phyloP scores from a whole-genome alignment of 2,329 filamentous ascomycete genomes.

The Orbilia quercus region DNA sequence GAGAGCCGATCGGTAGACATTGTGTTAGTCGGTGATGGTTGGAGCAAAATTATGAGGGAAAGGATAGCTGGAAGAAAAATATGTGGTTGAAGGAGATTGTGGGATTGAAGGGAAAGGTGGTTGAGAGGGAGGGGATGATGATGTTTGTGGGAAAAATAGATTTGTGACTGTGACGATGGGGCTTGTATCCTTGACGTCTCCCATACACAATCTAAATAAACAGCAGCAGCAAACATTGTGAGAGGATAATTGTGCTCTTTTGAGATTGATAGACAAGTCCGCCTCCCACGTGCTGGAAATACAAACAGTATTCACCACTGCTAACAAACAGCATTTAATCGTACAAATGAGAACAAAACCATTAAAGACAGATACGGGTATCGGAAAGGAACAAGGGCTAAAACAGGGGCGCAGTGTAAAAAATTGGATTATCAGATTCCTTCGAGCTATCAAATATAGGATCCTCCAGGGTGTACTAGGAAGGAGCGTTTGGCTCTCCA shows the following conservation, averaged over 20 bases:
- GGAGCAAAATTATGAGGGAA: neutral
- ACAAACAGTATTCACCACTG: neutral
- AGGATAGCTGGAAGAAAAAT: too few relatives aligned
- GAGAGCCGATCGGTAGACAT: constrained; percentile 3
- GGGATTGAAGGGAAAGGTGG: too few relatives aligned
- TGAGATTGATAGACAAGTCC: constrained; percentile 37
- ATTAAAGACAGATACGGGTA: constrained; percentile 4
- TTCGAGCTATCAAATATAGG: too few relatives aligned
- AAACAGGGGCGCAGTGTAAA: neutral
- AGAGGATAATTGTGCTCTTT: constrained; percentile 13
- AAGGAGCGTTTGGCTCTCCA: constrained; percentile 2
- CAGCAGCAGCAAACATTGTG: neutral
- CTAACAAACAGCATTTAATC: neutral
- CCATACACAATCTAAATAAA: neutral
- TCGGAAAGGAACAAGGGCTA: neutral
- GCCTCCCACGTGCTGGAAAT: neutral
- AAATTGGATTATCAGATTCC: too few relatives aligned
- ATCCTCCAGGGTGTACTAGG: neutral
- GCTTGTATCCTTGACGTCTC: neutral
- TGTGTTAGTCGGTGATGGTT: neutral
- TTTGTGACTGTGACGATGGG: neutral
- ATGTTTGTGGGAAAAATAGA: neutral
- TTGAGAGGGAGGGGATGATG: too few relatives aligned
- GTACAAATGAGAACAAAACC: too few relatives aligned
- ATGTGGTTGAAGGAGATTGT: too few relatives aligned